phyloP scores from a whole-genome alignment of 345 rosid species.

The Raphanus sativus region DNA sequence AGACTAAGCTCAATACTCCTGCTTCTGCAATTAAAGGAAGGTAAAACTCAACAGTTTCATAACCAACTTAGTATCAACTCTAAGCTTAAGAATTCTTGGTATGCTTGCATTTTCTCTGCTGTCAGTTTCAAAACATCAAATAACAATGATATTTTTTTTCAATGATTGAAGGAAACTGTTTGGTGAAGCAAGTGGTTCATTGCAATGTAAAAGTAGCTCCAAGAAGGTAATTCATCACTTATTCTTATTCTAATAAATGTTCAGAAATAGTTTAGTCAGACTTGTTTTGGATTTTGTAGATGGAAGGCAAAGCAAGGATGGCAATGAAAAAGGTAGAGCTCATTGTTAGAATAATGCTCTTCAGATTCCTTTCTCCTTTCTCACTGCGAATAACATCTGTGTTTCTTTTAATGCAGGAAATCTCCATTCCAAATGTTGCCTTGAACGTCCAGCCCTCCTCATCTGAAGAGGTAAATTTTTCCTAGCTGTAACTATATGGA shows the following conservation, averaged over 20 bases:
- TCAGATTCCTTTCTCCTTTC: neutral
- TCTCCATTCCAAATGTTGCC: conserved; percentile 35
- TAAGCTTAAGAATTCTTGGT: neutral
- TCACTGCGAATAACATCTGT: neutral
- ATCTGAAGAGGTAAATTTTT: conserved; percentile 40
- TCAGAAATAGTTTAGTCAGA: neutral
- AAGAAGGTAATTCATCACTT: conserved; percentile 50
- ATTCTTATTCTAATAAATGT: neutral
- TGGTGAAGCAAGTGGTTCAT: conserved; percentile 39
- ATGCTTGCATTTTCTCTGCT: neutral
- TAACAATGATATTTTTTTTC: neutral
- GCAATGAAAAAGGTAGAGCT: conserved; percentile 13
- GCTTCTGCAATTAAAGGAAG: conserved; percentile 42
- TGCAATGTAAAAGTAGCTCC: conserved; percentile 38
- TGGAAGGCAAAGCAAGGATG: conserved; percentile 20
- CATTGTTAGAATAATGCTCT: neutral
- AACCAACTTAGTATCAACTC: neutral
- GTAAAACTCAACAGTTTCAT: neutral
- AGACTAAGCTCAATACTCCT: conserved; percentile 37
- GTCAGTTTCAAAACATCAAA: conserved; percentile 1
- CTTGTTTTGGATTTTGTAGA: conserved; percentile 27
- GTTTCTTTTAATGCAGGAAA: conserved; percentile 38
- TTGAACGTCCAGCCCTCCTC: conserved; percentile 27
- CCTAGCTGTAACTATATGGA: neutral
- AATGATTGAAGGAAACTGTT: conserved; percentile 59